These are phyloP conservation scores for Rubia occidens DNA, from an alignment of 305 asterid genomes.

Conservation along the genomic window DNA sequence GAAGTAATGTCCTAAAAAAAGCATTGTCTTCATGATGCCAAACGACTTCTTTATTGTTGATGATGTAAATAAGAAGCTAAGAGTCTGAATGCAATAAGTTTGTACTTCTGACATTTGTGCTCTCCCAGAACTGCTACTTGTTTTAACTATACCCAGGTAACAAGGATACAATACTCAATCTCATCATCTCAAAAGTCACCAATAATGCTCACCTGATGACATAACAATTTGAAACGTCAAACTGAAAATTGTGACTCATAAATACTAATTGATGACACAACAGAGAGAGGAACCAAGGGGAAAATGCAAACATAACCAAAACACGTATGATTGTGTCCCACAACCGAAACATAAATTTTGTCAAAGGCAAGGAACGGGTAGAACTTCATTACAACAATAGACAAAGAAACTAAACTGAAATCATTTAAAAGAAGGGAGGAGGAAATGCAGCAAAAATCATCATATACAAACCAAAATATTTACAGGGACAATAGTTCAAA, in stretches of 20 bases:
- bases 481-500: no score
- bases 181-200: conserved; percentile 97
- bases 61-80: conserved; percentile 64
- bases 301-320: no score
- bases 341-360: conserved; percentile 15
- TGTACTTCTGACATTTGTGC: conserved; percentile 37
- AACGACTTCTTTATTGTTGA: conserved; percentile 57
- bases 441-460: no score
- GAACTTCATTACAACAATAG: no score
- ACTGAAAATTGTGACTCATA: not conserved
- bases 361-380: no score
- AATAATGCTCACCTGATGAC: conserved; percentile 78
- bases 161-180: conserved; percentile 84
- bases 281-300: no score
- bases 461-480: no score
- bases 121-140: conserved; percentile 58
- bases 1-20: not conserved
- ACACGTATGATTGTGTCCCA: not conserved
- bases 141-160: conserved; percentile 79
- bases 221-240: conserved; percentile 3
- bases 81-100: conserved; percentile 61
- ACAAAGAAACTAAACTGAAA: no score
- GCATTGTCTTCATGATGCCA: conserved; percentile 16
- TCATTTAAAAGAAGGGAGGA: no score
- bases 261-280: not conserved